phyloP scores from a whole-genome alignment of 106 monocot genomes.

The Vanilla planifolia region DNA sequence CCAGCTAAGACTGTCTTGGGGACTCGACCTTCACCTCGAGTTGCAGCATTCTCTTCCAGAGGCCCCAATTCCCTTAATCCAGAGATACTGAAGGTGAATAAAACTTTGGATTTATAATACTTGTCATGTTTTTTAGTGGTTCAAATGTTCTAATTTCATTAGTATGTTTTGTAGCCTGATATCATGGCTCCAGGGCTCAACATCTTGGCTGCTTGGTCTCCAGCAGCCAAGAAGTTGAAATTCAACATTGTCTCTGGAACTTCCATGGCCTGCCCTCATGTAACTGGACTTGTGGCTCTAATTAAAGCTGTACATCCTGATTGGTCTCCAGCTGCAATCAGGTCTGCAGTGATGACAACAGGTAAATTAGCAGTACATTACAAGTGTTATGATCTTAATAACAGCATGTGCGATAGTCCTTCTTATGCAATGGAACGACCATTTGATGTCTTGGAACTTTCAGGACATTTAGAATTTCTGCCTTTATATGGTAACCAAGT shows the following conservation, averaged over 20 bases:
- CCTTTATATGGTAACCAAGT: too few relatives aligned
- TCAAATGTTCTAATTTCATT: neutral
- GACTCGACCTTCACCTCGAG: constrained; percentile 48
- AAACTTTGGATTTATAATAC: neutral
- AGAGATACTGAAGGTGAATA: constrained; percentile 75
- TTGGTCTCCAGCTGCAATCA: constrained; percentile 92
- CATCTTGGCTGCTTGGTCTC: constrained; percentile 94
- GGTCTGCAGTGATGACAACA: constrained; percentile 90
- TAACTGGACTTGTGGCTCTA: constrained; percentile 70
- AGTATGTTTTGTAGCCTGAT: constrained; percentile 53
- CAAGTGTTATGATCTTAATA: neutral
- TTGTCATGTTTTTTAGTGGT: neutral
- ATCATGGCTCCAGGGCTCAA: constrained; percentile 82
- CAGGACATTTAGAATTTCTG: too few relatives aligned
- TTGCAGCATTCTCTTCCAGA: constrained; percentile 82
- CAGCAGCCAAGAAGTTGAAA: constrained; percentile 39
- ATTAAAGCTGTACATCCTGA: constrained; percentile 67
- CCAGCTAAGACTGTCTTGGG: constrained; percentile 51
- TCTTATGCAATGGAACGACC: too few relatives aligned
- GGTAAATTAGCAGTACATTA: constrained; percentile 21
- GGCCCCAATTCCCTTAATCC: constrained; percentile 85
- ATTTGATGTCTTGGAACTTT: too few relatives aligned
- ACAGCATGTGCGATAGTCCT: neutral
- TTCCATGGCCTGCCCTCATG: constrained; percentile 97
- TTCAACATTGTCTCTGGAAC: constrained; percentile 86